Base-by-base conservation (phyloP, 2,329 filamentous ascomycete genomes). In the Ophiobolus disseminans region DNA sequence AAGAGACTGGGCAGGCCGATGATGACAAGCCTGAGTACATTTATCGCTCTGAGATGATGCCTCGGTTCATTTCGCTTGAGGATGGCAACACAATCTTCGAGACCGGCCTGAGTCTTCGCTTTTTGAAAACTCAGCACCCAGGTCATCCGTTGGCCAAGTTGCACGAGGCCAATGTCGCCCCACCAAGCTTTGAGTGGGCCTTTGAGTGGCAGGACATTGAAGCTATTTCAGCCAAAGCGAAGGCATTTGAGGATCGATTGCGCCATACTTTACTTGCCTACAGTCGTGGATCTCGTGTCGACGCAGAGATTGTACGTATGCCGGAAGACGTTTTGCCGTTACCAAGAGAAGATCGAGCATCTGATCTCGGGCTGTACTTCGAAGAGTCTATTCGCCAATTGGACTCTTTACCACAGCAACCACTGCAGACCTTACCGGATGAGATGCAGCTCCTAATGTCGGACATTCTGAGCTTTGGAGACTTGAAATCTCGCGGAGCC, bases 41-140 rank as follows among this genome's bases (percentile, higher is more conserved):
- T 5, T 80, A 92, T 23, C 84, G 88, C 50, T 77, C 79, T 17
- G 76, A 82, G 21, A 82, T 83, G 53, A 85, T 94, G 74, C 90
- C 90, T 0, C 77, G 80, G 2, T 94, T 94, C 58, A 79, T 95
- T 35, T 82, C 86, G 0, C 69, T 77, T 4, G 89, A 94, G 48
- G 82, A 92, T 57, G 86, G 85, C 3, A 80, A 82, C 40, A 76
- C 80, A 4, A 84, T 94, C n/a, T 92, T 93, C 56, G 90, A 95
- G 66, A 88, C 86, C 3, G 91, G 90, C 3, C 84, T 82, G 60
- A 93, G 88, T 66, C 73, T 96, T 38, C 83, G 88, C 6, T 85
- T 94, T 44, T 78, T 96, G 38, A 83, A 85, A 58, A 76, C 78
- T 17, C 85, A 88, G 58, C 88, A 94, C 65, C 82, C 89, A 4